Conservation (phyloP, 306 rosid species). For the Lathyrus tuberosus region DNA sequence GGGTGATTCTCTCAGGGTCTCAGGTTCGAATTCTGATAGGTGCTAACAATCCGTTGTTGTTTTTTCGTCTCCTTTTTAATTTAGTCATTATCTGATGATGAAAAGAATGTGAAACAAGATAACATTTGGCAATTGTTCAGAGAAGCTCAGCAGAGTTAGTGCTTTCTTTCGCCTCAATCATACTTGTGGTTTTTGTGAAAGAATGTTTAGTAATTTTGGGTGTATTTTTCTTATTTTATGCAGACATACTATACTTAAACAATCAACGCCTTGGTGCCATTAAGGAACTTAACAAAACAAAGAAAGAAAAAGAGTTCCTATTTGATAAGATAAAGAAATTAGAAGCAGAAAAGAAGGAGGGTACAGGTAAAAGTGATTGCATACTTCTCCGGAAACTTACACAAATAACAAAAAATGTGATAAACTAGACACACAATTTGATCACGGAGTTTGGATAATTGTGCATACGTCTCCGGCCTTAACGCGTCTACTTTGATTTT, state of each 20-base stretch:
- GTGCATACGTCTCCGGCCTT: not conserved
- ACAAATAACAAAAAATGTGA: too few relatives aligned
- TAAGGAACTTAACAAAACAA: conserved; percentile 60
- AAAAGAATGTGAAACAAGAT: conserved; percentile 39
- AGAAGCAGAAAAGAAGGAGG: conserved; percentile 57
- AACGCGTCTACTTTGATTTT: not conserved
- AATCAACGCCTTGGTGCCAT: conserved; percentile 64
- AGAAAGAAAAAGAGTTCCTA: conserved; percentile 56
- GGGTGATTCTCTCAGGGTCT: too few relatives aligned
- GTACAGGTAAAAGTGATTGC: conserved; percentile 53
- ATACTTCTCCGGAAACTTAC: not conserved
- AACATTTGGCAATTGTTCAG: conserved; percentile 70
- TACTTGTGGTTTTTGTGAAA: not conserved
- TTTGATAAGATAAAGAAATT: conserved; percentile 57
- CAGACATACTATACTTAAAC: conserved; percentile 75
- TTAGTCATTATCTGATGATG: conserved; percentile 49
- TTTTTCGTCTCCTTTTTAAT: not conserved
- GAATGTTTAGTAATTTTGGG: conserved; percentile 31
- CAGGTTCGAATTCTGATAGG: too few relatives aligned
- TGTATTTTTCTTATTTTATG: conserved; percentile 20
- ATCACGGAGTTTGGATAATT: not conserved
- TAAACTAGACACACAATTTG: not conserved
- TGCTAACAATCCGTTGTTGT: not conserved
- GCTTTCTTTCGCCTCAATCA: conserved; percentile 20
- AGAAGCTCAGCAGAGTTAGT: conserved; percentile 89